phyloP scores from a whole-genome alignment of 1,139 yeast genomes.

The Candida sanyaensis region DNA sequence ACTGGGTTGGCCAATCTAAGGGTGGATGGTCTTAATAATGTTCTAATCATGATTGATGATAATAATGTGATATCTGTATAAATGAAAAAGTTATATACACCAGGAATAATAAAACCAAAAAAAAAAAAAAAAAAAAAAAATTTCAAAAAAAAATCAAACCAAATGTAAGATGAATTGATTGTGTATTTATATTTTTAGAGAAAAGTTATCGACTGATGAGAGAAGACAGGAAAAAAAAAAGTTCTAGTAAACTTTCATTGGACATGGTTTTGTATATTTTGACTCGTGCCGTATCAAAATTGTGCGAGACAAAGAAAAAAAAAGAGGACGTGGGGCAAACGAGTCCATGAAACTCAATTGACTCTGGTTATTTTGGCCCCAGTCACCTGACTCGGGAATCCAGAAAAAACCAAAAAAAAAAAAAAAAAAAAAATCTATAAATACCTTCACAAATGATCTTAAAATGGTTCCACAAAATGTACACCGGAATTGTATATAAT shows the following conservation, averaged over 20 bases:
- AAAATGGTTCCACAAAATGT: neutral
- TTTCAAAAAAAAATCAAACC: neutral
- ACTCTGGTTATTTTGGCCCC: neutral
- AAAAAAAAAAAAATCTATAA: neutral
- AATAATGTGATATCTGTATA: neutral
- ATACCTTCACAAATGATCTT: neutral
- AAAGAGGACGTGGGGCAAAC: too few species aligned
- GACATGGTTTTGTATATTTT: neutral
- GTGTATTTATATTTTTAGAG: neutral
- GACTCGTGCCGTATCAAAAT: neutral
- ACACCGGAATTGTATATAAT: neutral
- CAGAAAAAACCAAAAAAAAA: too few species aligned
- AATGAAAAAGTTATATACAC: too few species aligned
- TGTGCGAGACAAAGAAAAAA: too few species aligned
- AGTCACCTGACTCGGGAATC: neutral
- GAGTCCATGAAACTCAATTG: neutral
- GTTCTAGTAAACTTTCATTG: neutral
- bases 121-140: too few species aligned
- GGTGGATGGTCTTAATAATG: constrained; percentile 15
- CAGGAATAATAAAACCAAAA: too few species aligned
- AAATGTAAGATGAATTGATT: neutral
- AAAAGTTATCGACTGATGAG: neutral
- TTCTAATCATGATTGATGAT: constrained; percentile 12
- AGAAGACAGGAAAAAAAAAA: constrained; percentile 1
- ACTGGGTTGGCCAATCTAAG: constrained; percentile 6